Evolutionary conservation across 768 basidiomycete genomes (phyloP).

Genomic region (Macrolepiota fuliginosa): DNA sequence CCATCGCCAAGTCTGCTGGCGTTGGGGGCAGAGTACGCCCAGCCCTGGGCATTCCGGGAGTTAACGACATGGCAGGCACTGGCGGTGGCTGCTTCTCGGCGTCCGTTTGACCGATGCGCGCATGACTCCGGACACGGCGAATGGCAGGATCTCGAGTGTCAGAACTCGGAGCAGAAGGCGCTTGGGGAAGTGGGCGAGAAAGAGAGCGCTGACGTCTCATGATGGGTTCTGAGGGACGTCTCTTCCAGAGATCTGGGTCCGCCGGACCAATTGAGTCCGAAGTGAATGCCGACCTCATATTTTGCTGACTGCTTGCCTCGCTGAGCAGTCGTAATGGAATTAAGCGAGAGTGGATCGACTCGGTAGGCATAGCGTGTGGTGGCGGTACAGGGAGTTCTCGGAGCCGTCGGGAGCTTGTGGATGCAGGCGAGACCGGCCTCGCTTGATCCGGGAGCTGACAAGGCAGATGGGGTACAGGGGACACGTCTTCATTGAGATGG

Average conservation of each 20-base stretch:
- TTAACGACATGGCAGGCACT: background rate
- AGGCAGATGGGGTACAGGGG: conserved; percentile 38
- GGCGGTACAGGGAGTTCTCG: conserved; percentile 1
- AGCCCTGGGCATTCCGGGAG: conserved; percentile 13
- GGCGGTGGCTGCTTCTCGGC: background rate
- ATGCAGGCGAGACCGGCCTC: background rate
- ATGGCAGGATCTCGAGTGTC: background rate
- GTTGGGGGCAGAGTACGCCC: conserved; percentile 41
- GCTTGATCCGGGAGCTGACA: conserved; percentile 16
- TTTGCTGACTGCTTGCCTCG: background rate
- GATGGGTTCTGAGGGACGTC: conserved; percentile 9
- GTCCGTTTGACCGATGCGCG: background rate
- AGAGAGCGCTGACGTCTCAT: conserved; percentile 6
- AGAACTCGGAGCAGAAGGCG: background rate
- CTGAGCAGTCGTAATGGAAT: background rate
- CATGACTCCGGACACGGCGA: conserved; percentile 1
- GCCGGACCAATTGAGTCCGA: background rate
- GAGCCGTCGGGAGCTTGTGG: background rate
- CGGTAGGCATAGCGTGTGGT: conserved; percentile 7
- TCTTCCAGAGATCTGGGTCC: conserved; percentile 10
- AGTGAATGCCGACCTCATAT: background rate
- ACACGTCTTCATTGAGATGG: conserved; percentile 27
- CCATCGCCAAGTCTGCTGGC: conserved; percentile 21
- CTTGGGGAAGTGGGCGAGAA: conserved; percentile 9
- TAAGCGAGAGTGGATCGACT: background rate